phyloP scores from a whole-genome alignment of 2,329 filamentous ascomycete species.

The Lecanosticta acicola region DNA sequence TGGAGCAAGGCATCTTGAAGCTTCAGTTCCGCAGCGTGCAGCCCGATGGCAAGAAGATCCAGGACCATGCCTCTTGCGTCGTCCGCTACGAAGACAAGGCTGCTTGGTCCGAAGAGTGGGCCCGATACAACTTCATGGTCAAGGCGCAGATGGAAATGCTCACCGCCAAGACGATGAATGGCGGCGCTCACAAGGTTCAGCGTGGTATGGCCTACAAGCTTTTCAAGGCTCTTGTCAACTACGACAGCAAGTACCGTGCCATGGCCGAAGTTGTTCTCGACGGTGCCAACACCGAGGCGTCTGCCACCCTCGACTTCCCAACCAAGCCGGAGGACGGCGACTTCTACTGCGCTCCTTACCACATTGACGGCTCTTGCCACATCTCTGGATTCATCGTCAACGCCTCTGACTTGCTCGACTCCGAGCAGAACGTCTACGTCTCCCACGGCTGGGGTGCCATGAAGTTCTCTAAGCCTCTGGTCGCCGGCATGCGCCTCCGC shows the following conservation, averaged over 20 bases:
- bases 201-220: constrained; percentile 75
- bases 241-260: constrained; percentile 52
- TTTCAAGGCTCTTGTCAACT: constrained; percentile 54
- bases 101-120: constrained; percentile 60
- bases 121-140: constrained; percentile 57
- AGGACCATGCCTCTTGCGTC: constrained; percentile 57
- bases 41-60: constrained; percentile 53
- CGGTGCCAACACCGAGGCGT: constrained; percentile 51
- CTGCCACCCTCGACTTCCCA: constrained; percentile 50
- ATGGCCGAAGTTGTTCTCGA: constrained; percentile 56
- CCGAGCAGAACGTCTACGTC: constrained; percentile 55
- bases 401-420: constrained; percentile 53
- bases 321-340: constrained; percentile 50
- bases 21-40: constrained; percentile 54
- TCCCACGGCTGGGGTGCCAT: constrained; percentile 58
- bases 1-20: constrained; percentile 50
- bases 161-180: constrained; percentile 58
- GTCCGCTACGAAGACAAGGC: constrained; percentile 57
- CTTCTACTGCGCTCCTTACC: constrained; percentile 55
- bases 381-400: constrained; percentile 58
- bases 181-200: constrained; percentile 65
- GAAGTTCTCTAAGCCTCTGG: constrained; percentile 40
- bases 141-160: constrained; percentile 58
- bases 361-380: constrained; percentile 55
- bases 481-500: constrained; percentile 49